Conservation (phyloP, 177 flowering plant species). For the Vitis hybrid region DNA sequence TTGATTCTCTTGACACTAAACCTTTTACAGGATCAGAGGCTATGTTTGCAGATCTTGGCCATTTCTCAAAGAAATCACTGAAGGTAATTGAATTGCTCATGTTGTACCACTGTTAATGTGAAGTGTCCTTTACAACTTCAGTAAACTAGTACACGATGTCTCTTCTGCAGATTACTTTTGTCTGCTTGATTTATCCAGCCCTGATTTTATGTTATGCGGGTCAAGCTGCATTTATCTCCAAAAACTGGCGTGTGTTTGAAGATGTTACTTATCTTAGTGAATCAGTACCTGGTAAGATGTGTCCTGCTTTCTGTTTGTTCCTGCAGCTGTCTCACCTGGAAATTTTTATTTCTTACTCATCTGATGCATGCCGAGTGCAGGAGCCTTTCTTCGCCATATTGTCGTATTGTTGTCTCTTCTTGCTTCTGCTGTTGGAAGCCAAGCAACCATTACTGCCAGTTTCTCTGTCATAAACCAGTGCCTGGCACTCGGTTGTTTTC, state of each 20-base stretch:
- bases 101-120: neutral
- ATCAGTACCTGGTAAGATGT: slow-evolving; percentile 37
- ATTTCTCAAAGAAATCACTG: slow-evolving; percentile 53
- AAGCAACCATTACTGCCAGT: slow-evolving; percentile 52
- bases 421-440: slow-evolving; percentile 51
- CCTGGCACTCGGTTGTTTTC: slow-evolving; percentile 54
- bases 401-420: slow-evolving; percentile 39
- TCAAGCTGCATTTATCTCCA: slow-evolving; percentile 54
- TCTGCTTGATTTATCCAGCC: slow-evolving; percentile 43
- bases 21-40: slow-evolving; percentile 53
- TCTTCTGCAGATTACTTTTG: slow-evolving; percentile 44
- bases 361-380: slow-evolving; percentile 23
- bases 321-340: neutral
- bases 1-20: neutral
- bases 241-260: slow-evolving; percentile 11
- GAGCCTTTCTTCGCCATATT: slow-evolving; percentile 17
- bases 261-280: slow-evolving; percentile 28
- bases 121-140: neutral
- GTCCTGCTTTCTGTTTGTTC: slow-evolving; percentile 1
- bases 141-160: neutral
- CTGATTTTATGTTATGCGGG: slow-evolving; percentile 49
- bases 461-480: slow-evolving; percentile 61
- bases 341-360: slow-evolving; percentile 1
- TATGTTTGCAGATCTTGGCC: slow-evolving; percentile 67
- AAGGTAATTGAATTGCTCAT: slow-evolving; percentile 30